A percentile compares a stretch with the other conserved stretches of the same genome.
Evolutionary conservation across 306 rosid genomes (phyloP).

Genomic region (Canavalia ensiformis): DNA sequence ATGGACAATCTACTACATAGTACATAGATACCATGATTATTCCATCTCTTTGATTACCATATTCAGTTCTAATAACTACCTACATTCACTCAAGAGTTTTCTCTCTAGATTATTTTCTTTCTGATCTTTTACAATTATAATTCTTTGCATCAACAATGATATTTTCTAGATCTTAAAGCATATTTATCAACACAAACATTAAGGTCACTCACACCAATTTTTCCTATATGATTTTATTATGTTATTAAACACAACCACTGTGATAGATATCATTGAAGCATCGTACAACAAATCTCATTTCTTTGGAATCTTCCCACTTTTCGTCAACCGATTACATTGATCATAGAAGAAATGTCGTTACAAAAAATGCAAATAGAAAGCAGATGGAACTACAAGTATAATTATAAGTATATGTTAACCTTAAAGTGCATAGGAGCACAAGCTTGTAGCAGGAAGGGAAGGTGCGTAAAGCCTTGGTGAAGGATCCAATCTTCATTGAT

Average conservation of each 20-base stretch:
- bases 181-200: not conserved
- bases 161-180: not conserved
- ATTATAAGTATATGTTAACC: slow-evolving; percentile 50
- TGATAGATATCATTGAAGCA: not conserved
- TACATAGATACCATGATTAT: not conserved
- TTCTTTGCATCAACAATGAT: not conserved
- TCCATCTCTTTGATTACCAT: not conserved
- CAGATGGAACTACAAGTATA: not conserved
- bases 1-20: not conserved
- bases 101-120: not conserved
- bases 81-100: not conserved
- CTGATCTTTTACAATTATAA: not conserved
- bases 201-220: not conserved
- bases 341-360: not conserved
- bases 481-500: slow-evolving; percentile 58
- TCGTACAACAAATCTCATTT: not conserved
- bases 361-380: not conserved
- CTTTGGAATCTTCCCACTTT: not conserved
- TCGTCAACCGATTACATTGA: not conserved
- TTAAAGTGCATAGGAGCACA: slow-evolving; percentile 65
- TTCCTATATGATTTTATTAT: not conserved
- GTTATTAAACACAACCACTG: not conserved
- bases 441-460: slow-evolving; percentile 65
- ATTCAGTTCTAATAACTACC: not conserved
- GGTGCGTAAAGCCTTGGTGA: slow-evolving; percentile 57